These are phyloP conservation scores for Lolium perenne DNA, from an alignment of 176 grass and related monocot genomes.

Conservation along the genomic window DNA sequence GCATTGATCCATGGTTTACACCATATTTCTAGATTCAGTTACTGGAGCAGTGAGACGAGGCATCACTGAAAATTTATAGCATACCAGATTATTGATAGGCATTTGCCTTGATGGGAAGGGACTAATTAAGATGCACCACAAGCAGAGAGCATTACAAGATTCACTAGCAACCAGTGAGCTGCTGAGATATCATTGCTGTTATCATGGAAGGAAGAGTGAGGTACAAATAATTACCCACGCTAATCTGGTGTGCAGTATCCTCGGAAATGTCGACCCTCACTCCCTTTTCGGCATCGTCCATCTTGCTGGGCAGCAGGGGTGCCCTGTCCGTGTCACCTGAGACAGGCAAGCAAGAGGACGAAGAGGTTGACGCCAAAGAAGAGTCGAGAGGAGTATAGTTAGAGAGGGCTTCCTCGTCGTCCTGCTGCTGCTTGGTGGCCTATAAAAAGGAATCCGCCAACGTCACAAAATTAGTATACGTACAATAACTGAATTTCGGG, in stretches of 20 bases:
- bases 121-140: neutral
- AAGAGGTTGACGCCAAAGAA: slow-evolving; percentile 10
- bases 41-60: slow-evolving; percentile 3
- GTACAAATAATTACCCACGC: slow-evolving; percentile 42
- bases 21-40: neutral
- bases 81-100: neutral
- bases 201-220: neutral
- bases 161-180: neutral
- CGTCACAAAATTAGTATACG: slow-evolving; percentile 36
- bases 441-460: slow-evolving; percentile 28
- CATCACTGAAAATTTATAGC: neutral
- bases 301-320: slow-evolving; percentile 38
- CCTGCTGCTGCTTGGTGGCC: slow-evolving; percentile 18
- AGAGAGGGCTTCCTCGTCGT: slow-evolving; percentile 19
- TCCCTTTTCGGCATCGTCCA: slow-evolving; percentile 37
- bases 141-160: neutral
- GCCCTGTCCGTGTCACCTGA: neutral
- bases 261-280: slow-evolving; percentile 36
- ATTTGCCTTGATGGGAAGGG: slow-evolving; percentile 8
- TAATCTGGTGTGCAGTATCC: slow-evolving; percentile 61
- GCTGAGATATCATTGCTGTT: neutral
- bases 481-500: neutral
- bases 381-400: neutral
- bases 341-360: slow-evolving; percentile 28
- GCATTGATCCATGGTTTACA: neutral